A percentile compares a stretch with the other conserved stretches of the same genome.
Evolutionary conservation across 2,329 filamentous ascomycete species (phyloP).

Genomic region (Cordyceps javanica): DNA sequence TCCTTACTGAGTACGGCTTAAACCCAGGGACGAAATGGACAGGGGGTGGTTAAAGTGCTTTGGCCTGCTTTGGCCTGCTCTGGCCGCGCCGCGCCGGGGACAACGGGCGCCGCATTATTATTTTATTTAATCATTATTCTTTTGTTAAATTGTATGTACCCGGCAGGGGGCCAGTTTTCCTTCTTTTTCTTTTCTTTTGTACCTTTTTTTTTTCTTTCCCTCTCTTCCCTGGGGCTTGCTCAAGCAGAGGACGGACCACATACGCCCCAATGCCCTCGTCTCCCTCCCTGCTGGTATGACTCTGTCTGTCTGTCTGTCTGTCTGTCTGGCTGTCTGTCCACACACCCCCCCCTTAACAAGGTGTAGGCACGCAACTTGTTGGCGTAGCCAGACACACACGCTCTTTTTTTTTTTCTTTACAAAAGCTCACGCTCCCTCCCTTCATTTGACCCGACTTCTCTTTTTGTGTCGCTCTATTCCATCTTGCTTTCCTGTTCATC

Average conservation of each 20-base stretch:
- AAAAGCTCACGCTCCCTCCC: constrained; percentile 21
- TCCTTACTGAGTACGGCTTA: constrained; percentile 10
- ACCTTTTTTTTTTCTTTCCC: neutral
- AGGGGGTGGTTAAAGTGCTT: constrained; percentile 9
- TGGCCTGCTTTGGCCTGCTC: constrained; percentile 9
- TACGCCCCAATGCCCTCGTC: neutral
- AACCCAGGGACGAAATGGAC: constrained; percentile 3
- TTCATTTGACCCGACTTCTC: constrained; percentile 13
- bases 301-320: no score
- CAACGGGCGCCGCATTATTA: constrained; percentile 11
- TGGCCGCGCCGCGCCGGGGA: neutral
- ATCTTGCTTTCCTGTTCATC: constrained; percentile 14
- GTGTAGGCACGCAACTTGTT: constrained; percentile 9
- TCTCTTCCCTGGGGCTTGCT: constrained; percentile 1
- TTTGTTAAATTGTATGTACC: constrained; percentile 7
- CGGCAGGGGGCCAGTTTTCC: constrained; percentile 12
- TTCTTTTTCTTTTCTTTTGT: constrained; percentile 3
- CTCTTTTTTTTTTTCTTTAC: constrained; percentile 15
- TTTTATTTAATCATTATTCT: neutral
- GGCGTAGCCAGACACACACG: constrained; percentile 4
- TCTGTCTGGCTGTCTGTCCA: neutral
- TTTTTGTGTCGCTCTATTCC: constrained; percentile 5
- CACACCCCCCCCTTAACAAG: constrained; percentile 3
- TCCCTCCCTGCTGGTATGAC: constrained; percentile 11
- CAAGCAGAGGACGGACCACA: constrained; percentile 9